phyloP scores from a whole-genome alignment of 2,329 filamentous ascomycete species.

The Aspergillus caelatus region DNA sequence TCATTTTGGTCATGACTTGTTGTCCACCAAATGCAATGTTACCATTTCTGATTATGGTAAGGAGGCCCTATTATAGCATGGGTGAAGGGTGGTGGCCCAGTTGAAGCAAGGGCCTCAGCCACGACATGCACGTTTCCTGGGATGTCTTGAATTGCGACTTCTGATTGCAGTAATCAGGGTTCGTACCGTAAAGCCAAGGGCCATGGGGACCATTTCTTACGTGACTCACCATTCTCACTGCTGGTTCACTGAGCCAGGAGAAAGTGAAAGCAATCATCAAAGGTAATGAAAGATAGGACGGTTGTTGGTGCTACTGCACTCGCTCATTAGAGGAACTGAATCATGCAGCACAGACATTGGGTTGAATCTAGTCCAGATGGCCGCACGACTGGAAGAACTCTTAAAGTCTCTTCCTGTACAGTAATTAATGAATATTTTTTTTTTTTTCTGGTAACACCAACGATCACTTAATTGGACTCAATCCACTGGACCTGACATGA shows the following conservation, averaged over 20 bases:
- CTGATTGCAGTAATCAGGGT: background rate
- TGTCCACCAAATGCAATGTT: background rate
- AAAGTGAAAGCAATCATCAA: background rate
- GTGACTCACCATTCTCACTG: background rate
- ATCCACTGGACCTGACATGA: background rate
- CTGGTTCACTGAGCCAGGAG: too few relatives aligned
- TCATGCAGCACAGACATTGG: background rate
- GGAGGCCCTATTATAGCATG: too few relatives aligned
- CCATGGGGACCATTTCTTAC: background rate
- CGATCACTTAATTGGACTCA: background rate
- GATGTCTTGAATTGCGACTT: background rate
- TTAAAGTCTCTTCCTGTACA: background rate
- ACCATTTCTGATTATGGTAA: background rate
- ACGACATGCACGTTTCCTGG: background rate
- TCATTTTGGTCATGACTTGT: background rate
- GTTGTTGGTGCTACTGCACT: background rate
- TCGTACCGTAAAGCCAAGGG: background rate
- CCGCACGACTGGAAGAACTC: background rate
- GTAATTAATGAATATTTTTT: too few relatives aligned
- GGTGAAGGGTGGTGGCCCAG: too few relatives aligned
- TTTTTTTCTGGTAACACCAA: background rate
- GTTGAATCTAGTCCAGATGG: background rate
- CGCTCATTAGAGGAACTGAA: background rate
- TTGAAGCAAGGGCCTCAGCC: background rate
- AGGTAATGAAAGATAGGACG: background rate